Conservation (phyloP, 768 basidiomycete species). For the Russula brevipes region DNA sequence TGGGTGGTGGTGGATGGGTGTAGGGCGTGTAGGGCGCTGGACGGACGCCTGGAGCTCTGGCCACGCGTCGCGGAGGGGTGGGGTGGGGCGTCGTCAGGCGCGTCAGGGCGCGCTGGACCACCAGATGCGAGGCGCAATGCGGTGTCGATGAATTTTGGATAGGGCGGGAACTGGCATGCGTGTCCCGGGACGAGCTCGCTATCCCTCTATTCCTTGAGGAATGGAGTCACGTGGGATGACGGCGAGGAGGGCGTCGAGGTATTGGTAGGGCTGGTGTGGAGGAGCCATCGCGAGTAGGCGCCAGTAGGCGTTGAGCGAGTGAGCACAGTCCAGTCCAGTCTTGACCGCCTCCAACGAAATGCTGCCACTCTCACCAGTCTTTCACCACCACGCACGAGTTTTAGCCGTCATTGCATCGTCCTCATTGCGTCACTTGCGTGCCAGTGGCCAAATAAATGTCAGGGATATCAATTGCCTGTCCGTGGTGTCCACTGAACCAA, state of each 20-base stretch:
- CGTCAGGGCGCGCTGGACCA: neutral
- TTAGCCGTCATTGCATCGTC: too few species aligned
- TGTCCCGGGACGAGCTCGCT: neutral
- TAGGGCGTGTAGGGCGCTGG: neutral
- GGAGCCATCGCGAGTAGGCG: neutral
- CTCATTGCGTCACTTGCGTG: too few species aligned
- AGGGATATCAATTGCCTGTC: too few species aligned
- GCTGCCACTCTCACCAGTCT: too few species aligned
- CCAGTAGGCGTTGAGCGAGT: too few species aligned
- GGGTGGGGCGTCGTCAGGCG: neutral
- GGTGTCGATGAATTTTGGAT: constrained; percentile 10
- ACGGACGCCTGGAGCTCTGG: constrained; percentile 6
- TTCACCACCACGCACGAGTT: too few species aligned
- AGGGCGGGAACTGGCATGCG: neutral
- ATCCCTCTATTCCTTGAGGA: neutral
- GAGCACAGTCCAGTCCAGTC: too few species aligned
- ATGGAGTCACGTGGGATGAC: constrained; percentile 5
- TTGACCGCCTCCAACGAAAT: too few species aligned
- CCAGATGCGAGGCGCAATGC: constrained; percentile 13
- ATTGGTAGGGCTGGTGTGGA: neutral
- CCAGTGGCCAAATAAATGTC: too few species aligned
- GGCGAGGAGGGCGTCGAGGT: constrained; percentile 16
- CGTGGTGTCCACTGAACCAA: too few species aligned
- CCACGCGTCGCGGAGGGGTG: constrained; percentile 15
- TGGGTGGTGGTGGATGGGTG: neutral